Percentiles rank a stretch among this genome's conserved stretches.
Conservation (phyloP, 2,329 filamentous ascomycete genomes). For the Alternaria ventricosa region DNA sequence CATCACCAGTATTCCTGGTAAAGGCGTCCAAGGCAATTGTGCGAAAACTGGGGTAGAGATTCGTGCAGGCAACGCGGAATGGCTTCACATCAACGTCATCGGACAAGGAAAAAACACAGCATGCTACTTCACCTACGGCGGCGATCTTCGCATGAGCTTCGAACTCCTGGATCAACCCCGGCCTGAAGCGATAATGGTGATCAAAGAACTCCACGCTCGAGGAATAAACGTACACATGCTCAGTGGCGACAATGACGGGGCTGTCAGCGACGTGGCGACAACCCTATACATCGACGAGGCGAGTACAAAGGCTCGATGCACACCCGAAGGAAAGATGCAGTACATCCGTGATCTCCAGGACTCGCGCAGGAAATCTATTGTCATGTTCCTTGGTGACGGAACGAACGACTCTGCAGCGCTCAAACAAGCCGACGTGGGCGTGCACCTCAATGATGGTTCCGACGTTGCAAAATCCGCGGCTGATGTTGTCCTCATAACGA, state of each 20-base stretch:
- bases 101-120: constrained; percentile 37
- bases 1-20: constrained; percentile 51
- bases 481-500: constrained; percentile 71
- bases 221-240: constrained; percentile 62
- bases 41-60: constrained; percentile 34
- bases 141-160: constrained; percentile 54
- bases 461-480: constrained; percentile 72
- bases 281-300: constrained; percentile 43
- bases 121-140: constrained; percentile 46
- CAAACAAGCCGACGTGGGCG: constrained; percentile 72
- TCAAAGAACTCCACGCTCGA: constrained; percentile 58
- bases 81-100: constrained; percentile 50
- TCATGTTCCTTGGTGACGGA: constrained; percentile 78
- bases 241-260: constrained; percentile 62
- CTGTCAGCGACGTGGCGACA: constrained; percentile 58
- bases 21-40: constrained; percentile 52
- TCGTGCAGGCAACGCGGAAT: constrained; percentile 56
- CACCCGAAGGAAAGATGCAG: constrained; percentile 61
- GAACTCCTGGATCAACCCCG: constrained; percentile 58
- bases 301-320: constrained; percentile 55
- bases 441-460: constrained; percentile 66
- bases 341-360: constrained; percentile 54
- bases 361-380: constrained; percentile 36
- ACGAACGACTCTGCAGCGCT: constrained; percentile 80
- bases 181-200: constrained; percentile 58